A percentile compares a stretch with the other conserved stretches of the same genome.
phyloP scores from a whole-genome alignment of 306 rosid species.

The Pterocarpus santalinus region DNA sequence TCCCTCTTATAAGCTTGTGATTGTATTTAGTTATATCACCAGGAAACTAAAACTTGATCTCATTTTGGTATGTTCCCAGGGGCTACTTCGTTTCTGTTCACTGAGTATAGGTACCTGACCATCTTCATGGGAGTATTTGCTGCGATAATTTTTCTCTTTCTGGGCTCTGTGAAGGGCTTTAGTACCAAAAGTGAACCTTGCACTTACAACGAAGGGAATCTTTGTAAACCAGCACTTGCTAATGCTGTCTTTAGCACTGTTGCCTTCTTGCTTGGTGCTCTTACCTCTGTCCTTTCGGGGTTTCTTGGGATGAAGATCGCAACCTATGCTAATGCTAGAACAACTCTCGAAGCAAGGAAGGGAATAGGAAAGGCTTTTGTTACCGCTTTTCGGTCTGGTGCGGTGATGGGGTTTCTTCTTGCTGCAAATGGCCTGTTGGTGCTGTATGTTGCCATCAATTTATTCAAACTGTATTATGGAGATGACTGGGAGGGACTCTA shows the following conservation, averaged over 20 bases:
- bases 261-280: conserved; percentile 74
- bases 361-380: conserved; percentile 71
- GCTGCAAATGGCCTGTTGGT: conserved; percentile 77
- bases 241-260: conserved; percentile 66
- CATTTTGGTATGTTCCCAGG: conserved; percentile 54
- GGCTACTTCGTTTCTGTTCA: conserved; percentile 75
- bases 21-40: not conserved
- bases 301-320: conserved; percentile 84
- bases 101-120: conserved; percentile 66
- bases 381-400: conserved; percentile 69
- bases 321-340: conserved; percentile 79
- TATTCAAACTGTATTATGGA: conserved; percentile 75
- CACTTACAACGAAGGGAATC: conserved; percentile 64
- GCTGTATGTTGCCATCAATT: conserved; percentile 58
- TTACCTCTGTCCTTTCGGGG: conserved; percentile 71
- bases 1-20: not conserved
- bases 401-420: conserved; percentile 81
- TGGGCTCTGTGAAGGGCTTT: conserved; percentile 80
- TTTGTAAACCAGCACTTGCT: conserved; percentile 80
- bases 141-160: conserved; percentile 64
- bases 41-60: not conserved
- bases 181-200: conserved; percentile 75
- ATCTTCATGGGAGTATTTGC: conserved; percentile 68
- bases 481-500: conserved; percentile 86
- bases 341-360: conserved; percentile 69